These are phyloP conservation scores for Rhizopogon vulgaris DNA, from an alignment of 768 basidiomycete genomes.

Conservation along the genomic window DNA sequence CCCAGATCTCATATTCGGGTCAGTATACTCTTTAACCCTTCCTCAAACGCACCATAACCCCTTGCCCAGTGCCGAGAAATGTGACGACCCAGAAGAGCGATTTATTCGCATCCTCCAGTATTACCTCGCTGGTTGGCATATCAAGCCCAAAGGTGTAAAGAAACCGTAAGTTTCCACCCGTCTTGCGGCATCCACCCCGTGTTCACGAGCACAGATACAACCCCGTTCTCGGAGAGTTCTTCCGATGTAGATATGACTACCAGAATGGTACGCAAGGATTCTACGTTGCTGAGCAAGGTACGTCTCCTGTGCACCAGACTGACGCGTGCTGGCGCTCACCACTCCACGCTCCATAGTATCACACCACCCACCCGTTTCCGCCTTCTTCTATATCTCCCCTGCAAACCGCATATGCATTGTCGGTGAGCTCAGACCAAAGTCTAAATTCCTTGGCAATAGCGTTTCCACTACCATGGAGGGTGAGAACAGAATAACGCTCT, in stretches of 20 bases:
- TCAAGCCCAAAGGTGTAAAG: constrained; percentile 99
- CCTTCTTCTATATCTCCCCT: constrained; percentile 94
- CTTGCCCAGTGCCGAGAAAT: constrained; percentile 64
- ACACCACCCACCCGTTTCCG: constrained; percentile 90
- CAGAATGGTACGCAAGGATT: constrained; percentile 88
- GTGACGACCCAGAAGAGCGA: constrained; percentile 78
- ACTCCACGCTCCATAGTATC: constrained; percentile 53
- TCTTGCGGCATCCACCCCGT: constrained; percentile 4
- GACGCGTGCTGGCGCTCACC: constrained; percentile 3
- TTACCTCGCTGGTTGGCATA: constrained; percentile 99
- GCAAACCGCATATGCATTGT: constrained; percentile 81
- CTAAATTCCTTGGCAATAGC: constrained; percentile 93
- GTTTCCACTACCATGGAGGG: constrained; percentile 97
- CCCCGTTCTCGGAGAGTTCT: constrained; percentile 95
- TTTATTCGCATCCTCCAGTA: constrained; percentile 89
- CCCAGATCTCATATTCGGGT: constrained; percentile 95
- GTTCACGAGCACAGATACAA: constrained; percentile 63
- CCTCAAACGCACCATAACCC: constrained; percentile 1
- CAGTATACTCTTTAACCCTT: constrained; percentile 26
- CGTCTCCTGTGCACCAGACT: constrained; percentile 6
- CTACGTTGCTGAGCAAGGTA: constrained; percentile 95
- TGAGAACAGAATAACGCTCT: constrained; percentile 79
- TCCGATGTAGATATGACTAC: constrained; percentile 93
- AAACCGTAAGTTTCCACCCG: constrained; percentile 67
- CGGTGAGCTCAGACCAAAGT: constrained; percentile 93